A percentile compares a stretch with the other conserved stretches of the same genome.
phyloP scores from a whole-genome alignment of 2,329 filamentous ascomycete species.

The Bipolaris cookei region DNA sequence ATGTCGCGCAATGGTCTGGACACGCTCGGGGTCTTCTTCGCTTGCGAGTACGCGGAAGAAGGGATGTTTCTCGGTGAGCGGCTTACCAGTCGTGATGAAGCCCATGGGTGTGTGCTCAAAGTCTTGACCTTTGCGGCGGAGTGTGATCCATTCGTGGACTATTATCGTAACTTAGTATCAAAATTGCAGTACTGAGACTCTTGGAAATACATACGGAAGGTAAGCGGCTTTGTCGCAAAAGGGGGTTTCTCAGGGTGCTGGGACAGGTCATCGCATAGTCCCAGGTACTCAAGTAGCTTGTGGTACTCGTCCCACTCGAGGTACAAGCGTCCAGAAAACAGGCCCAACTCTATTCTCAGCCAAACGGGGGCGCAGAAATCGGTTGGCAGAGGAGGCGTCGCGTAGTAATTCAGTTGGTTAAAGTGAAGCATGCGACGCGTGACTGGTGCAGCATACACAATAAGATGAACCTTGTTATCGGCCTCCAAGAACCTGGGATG shows the following conservation, averaged over 20 bases:
- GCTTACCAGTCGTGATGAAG: constrained; percentile 60
- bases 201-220: constrained; percentile 29
- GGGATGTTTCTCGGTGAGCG: constrained; percentile 55
- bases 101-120: constrained; percentile 67
- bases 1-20: constrained; percentile 18
- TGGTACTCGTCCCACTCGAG: constrained; percentile 58
- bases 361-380: constrained; percentile 56
- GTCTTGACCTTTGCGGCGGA: constrained; percentile 63
- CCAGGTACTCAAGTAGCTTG: constrained; percentile 36
- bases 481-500: background rate
- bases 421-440: constrained; percentile 67
- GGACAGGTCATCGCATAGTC: constrained; percentile 14
- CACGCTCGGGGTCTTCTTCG: constrained; percentile 15
- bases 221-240: constrained; percentile 37
- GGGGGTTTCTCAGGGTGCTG: constrained; percentile 9
- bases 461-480: constrained; percentile 50
- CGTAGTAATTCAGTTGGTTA: constrained; percentile 60
- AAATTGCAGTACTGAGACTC: constrained; percentile 44
- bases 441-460: constrained; percentile 66
- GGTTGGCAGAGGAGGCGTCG: constrained; percentile 56
- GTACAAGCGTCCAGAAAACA: constrained; percentile 67
- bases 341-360: constrained; percentile 64
- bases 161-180: constrained; percentile 8
- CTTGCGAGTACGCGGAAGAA: constrained; percentile 55
- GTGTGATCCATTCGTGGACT: constrained; percentile 63